Percentiles rank a stretch among this genome's conserved stretches.
phyloP scores from a whole-genome alignment of 352 stramenopile species.

The Globisporangium rhizosaccharum region DNA sequence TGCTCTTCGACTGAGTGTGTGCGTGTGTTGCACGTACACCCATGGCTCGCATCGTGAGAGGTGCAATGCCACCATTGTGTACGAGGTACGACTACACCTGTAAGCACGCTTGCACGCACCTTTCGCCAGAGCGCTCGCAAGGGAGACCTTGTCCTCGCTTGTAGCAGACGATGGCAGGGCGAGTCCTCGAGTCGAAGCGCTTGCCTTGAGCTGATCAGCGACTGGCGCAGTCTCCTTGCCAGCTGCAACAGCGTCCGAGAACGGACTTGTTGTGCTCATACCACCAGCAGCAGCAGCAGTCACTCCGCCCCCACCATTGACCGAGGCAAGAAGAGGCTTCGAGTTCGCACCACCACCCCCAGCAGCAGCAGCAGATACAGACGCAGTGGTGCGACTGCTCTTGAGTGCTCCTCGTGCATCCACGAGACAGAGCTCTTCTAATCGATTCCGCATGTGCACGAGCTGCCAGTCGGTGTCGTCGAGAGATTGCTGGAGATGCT shows the following conservation, averaged over 20 bases:
- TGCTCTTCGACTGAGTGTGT: conserved; percentile 42
- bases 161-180: not conserved
- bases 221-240: conserved; percentile 49
- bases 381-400: not conserved
- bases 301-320: not conserved
- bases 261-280: conserved; percentile 30
- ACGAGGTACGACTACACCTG: not conserved
- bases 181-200: conserved; percentile 18
- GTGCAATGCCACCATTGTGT: too few species aligned
- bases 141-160: not conserved
- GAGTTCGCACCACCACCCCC: not conserved
- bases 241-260: conserved; percentile 64
- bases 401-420: conserved; percentile 3
- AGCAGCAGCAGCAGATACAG: not conserved
- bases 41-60: not conserved
- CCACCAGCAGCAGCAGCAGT: not conserved
- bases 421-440: conserved; percentile 46
- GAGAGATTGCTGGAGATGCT: conserved; percentile 33
- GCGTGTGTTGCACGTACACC: too few species aligned
- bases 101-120: conserved; percentile 2
- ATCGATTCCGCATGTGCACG: conserved; percentile 40
- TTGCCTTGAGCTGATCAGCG: conserved; percentile 44
- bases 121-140: conserved; percentile 13
- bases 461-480: conserved; percentile 65
- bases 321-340: not conserved